Conservation (phyloP, 176 grass and related monocot genomes). For the Triticum aestivum region IWGSC_CS_RefSeq_v2.1 NC_057805.1:443116521-443117020, state of each 20-base stretch:
- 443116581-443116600: background rate
- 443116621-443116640: background rate
- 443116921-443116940: background rate
- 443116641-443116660: background rate
- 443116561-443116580: background rate
- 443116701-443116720: background rate
- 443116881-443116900: background rate
- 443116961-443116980: background rate
- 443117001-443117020: background rate
- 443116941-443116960: background rate
- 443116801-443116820: background rate
- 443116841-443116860: background rate
- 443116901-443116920: background rate
- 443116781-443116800: constrained; percentile 2
- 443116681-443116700: background rate
- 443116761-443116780: background rate
- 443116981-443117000: background rate
- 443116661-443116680: background rate
- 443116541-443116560: background rate
- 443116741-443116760: background rate
- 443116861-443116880: background rate
- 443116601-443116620: background rate
- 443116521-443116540: no score
- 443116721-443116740: background rate
- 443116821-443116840: background rate